Base-by-base conservation (phyloP, 177 flowering plant genomes). In the Telopea speciosissima region DNA sequence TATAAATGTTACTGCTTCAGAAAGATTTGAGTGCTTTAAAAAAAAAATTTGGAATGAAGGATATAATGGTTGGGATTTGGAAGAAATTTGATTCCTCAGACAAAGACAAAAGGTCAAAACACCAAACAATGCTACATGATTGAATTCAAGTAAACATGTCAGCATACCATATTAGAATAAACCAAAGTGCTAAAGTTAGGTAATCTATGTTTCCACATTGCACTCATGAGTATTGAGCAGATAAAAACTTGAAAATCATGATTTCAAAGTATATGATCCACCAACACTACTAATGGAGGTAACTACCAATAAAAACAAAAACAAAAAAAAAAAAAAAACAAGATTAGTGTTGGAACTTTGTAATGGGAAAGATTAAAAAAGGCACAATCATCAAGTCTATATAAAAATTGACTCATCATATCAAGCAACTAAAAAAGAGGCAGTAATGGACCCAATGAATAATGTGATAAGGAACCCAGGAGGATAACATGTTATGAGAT, bases 391-490 rank as follows among this genome's bases (percentile, higher is more conserved):
- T 62, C 36, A 62, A 7, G 10, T 62, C 21, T 62, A 25, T 62
- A 62, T 25, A 13, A 61, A 23, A 58, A 17, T 24, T 61, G 25
- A 22, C 26, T 2, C 9, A 60, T 9, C 25, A 60, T 24, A 3
- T 61, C 12, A 62, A 26, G 26, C 67, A 25, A 62, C 42, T 12
- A 1, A 13, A 62, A 62, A 60, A 70, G 49, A 24, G 33, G 22
- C 4, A 44, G 56, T 36, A 64, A 42, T 40, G 67, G 49, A 45
- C 40, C 67, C 26, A 70, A 17, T 40, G 60, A 44, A 62, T 70
- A 25, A 62, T 63, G 66, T 70, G 26, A 45, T 17, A 24, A 33
- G 40, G 44, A 62, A 45, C 42, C 40, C 25, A 63, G 58, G 44
- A 36, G 66, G 66, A 36, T n/a, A 26, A 70, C 26, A 62, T 17